Conservation (phyloP, 192 early-diverging fungal genomes). For the Blastocladiella britannica region DNA sequence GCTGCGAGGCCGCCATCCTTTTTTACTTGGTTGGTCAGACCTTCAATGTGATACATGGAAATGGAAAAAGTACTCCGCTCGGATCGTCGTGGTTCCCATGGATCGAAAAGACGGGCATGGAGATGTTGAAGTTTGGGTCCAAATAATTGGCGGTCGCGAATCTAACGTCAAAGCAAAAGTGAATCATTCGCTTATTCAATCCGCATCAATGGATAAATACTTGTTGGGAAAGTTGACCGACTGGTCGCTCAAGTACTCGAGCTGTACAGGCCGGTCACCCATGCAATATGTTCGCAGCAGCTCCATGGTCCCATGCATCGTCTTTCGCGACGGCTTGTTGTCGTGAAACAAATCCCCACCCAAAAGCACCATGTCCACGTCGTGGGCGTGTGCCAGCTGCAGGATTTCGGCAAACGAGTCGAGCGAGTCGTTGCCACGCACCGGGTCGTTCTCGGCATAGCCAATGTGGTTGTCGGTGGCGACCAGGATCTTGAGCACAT, state of each 20-base stretch:
- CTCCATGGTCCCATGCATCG: conserved; percentile 43
- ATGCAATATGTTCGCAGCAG: conserved; percentile 46
- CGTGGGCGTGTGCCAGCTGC: conserved; percentile 26
- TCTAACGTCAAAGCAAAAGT: conserved; percentile 3
- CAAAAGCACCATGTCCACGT: conserved; percentile 78
- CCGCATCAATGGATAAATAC: conserved; percentile 9
- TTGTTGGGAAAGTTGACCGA: conserved; percentile 40
- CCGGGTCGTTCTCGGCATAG: conserved; percentile 71
- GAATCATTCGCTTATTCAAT: too few relatives aligned
- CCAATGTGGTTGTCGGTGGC: conserved; percentile 93
- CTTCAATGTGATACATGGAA: not conserved
- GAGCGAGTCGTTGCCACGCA: conserved; percentile 68
- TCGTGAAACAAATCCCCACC: conserved; percentile 95
- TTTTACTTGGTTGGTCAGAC: not conserved
- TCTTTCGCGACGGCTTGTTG: conserved; percentile 67
- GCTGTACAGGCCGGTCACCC: conserved; percentile 37
- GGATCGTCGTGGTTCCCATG: conserved; percentile 98
- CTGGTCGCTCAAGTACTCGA: conserved; percentile 63
- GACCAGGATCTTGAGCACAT: conserved; percentile 41
- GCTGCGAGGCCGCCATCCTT: conserved; percentile 60
- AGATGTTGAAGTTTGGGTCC: conserved; percentile 67
- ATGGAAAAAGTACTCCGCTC: conserved; percentile 26
- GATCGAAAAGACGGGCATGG: conserved; percentile 79
- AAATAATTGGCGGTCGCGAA: conserved; percentile 60
- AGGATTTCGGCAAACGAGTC: conserved; percentile 77